A percentile compares a stretch with the other conserved stretches of the same genome.
Evolutionary conservation across 352 stramenopile species (phyloP).

Genomic region (Globisporangium polare): DNA sequence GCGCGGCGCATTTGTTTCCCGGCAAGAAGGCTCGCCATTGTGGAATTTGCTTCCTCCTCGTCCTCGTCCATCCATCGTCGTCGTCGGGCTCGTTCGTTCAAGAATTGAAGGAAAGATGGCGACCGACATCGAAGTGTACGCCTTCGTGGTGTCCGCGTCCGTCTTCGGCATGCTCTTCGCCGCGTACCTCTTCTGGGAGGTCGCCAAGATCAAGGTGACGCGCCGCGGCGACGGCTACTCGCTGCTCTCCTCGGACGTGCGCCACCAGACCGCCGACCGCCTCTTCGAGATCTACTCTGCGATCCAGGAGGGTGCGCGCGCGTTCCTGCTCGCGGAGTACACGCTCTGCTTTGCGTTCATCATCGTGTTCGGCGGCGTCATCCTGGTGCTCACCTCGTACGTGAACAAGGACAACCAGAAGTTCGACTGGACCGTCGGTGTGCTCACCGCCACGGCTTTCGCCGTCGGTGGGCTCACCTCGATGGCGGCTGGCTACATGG

Average conservation of each 20-base stretch:
- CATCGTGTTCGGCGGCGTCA: constrained; percentile 80
- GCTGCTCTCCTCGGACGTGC: constrained; percentile 67
- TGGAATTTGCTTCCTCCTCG: constrained; percentile 58
- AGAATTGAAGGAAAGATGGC: constrained; percentile 37
- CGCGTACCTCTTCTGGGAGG: constrained; percentile 84
- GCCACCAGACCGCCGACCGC: constrained; percentile 78
- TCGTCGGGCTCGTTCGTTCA: constrained; percentile 7
- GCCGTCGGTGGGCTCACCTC: constrained; percentile 97
- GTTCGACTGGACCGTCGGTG: constrained; percentile 89
- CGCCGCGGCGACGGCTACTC: constrained; percentile 80
- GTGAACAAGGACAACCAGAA: constrained; percentile 80
- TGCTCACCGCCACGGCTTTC: constrained; percentile 95
- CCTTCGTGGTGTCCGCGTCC: constrained; percentile 50
- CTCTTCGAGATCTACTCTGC: constrained; percentile 93
- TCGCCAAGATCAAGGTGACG: constrained; percentile 87
- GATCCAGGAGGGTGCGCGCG: constrained; percentile 97
- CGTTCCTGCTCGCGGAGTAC: constrained; percentile 98
- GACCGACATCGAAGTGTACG: constrained; percentile 55
- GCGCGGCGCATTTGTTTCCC: not conserved
- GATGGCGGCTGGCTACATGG: constrained; percentile 97
- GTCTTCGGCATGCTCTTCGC: constrained; percentile 84
- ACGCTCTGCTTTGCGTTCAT: constrained; percentile 97
- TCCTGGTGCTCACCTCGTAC: constrained; percentile 91
- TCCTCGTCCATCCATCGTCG: constrained; percentile 8
- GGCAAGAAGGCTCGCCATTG: constrained; percentile 31